Conservation (phyloP, 176 grass and related monocot genomes). For the Rhynchospora pubera region DNA sequence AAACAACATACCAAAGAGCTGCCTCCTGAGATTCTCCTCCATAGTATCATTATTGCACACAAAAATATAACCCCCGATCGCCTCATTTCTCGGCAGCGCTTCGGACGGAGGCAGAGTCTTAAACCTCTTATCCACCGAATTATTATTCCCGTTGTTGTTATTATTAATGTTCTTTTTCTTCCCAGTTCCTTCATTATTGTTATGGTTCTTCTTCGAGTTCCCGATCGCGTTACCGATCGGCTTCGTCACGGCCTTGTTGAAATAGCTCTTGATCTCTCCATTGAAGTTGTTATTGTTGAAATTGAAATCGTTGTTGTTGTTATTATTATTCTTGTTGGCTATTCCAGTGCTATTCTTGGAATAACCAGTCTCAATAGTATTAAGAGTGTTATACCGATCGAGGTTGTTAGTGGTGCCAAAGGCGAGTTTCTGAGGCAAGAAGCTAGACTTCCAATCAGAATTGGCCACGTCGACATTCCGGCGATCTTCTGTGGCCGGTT, state of each 20-base stretch:
- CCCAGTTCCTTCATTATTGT: slow-evolving; percentile 13
- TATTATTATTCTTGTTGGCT: slow-evolving; percentile 4
- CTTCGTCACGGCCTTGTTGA: slow-evolving; percentile 74
- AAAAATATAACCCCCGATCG: slow-evolving; percentile 92
- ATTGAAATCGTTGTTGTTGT: slow-evolving; percentile 11
- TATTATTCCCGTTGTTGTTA: slow-evolving; percentile 20
- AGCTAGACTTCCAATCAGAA: slow-evolving; percentile 14
- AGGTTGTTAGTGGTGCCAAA: slow-evolving; percentile 54
- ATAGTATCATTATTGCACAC: slow-evolving; percentile 99
- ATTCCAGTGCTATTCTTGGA: slow-evolving; percentile 19
- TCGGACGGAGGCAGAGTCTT: slow-evolving; percentile 89
- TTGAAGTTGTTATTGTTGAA: slow-evolving; percentile 21
- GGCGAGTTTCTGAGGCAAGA: slow-evolving; percentile 69
- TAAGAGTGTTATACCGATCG: slow-evolving; percentile 46
- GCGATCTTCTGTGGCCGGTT: slow-evolving; percentile 1
- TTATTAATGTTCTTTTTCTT: slow-evolving; percentile 34
- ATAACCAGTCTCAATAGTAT: slow-evolving; percentile 18
- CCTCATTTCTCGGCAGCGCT: slow-evolving; percentile 67
- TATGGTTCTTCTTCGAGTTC: slow-evolving; percentile 36
- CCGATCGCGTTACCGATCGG: slow-evolving; percentile 32
- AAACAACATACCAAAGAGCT: slow-evolving; percentile 73
- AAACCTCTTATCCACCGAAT: slow-evolving; percentile 72
- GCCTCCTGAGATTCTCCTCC: slow-evolving; percentile 87
- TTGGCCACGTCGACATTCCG: slow-evolving; percentile 13
- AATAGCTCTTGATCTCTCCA: slow-evolving; percentile 75